Evolutionary conservation across 139 green algal genomes (phyloP).

Genomic region (Diplosphaera chodatii): DNA sequence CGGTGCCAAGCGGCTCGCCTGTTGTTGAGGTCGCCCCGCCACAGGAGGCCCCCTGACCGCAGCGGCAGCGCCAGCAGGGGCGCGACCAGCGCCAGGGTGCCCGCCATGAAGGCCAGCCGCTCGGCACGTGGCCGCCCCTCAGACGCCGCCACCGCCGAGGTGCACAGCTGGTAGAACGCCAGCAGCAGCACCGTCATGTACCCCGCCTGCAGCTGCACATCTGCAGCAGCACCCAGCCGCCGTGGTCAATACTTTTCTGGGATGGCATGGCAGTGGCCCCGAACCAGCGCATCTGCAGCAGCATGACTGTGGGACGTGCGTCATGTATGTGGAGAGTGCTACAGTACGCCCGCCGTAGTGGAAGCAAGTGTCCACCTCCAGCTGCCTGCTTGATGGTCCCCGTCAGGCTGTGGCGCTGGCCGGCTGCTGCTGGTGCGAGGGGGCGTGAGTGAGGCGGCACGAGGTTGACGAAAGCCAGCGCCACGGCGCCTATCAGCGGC

Average conservation of each 20-base stretch:
- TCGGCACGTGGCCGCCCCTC: neutral
- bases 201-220: slow-evolving; percentile 5
- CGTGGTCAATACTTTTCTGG: too few species aligned
- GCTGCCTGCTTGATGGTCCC: neutral
- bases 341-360: too few species aligned
- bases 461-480: slow-evolving; percentile 42
- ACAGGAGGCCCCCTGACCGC: neutral
- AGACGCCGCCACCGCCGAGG: neutral
- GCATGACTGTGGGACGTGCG: too few species aligned
- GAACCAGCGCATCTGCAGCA: too few species aligned
- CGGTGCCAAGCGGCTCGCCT: neutral
- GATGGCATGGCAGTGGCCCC: too few species aligned
- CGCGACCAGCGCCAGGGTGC: neutral
- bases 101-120: neutral
- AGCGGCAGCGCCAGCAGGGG: neutral
- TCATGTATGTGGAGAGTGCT: too few species aligned
- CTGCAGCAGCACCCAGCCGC: neutral
- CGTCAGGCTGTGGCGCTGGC: too few species aligned
- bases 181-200: slow-evolving; percentile 8
- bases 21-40: neutral
- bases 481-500: slow-evolving; percentile 11
- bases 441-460: slow-evolving; percentile 33
- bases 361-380: neutral
- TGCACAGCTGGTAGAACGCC: slow-evolving; percentile 13
- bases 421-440: neutral